Base-by-base conservation (phyloP, 768 basidiomycete species). In the Trichaptum fuscoviolaceum region DNA sequence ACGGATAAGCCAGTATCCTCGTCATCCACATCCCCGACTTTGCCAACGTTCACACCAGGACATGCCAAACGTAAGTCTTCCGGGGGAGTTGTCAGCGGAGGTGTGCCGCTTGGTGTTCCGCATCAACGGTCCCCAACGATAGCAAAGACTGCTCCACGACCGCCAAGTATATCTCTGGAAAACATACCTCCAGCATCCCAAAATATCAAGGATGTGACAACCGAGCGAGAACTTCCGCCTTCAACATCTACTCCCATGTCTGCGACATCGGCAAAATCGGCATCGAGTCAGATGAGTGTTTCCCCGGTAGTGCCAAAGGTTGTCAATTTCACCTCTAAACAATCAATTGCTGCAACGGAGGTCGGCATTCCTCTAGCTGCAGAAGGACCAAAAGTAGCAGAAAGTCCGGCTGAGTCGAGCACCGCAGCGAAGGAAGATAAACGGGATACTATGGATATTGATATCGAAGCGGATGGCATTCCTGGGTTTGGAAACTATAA, bases 401-500 rank as follows among this genome's bases (percentile, higher is more conserved):
- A 15, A 4, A 52, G 15, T 20, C 15, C 20, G 3, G 20, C 3
- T 20, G 42, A 15, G 42, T 4, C 42, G 42, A 12, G 15, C 2
- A 52, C 12, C 15, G 10, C 20, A 12, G 15, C 42, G 12, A 12
- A 52, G 42, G 42, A 52, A 52, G 59, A 61, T 3, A 61, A 61
- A 34, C 17, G 59, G 25, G 59, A 7, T 26, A 5, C 57, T 23
- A n/a, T 59, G 62, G 58, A 62, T 27, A 42, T 26, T 24, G 42
- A 52, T 57, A 64, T 67, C 9, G 58, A 63, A 35, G 60, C 59
- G 42, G 69, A 69, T 65, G 57, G 34, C 17, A 71, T 71, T 6
- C 70, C 70, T 26, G 70, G 70, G 24, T 67, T 71, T 36, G 70
- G 70, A 17, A 61, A 25, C 25, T 61, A 61, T 61, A 61, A 34